Evolutionary conservation across 2,329 filamentous ascomycete species (phyloP), one percentile per base, ranked within the genome.

Genomic region (Trichoderma sp.): DNA sequence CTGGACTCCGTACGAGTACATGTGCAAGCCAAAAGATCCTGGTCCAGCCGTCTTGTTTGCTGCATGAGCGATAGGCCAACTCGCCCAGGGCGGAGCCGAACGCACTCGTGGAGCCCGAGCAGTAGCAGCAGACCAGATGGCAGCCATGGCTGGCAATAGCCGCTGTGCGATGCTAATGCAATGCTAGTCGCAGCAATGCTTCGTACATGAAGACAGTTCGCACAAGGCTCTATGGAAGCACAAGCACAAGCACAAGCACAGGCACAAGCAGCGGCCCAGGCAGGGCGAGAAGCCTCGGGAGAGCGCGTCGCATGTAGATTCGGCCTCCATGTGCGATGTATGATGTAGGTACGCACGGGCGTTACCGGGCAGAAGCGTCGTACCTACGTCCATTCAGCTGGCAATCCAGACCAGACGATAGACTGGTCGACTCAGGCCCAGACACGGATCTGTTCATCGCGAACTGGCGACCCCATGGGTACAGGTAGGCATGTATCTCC

Each of bases 21-120:
- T 47, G 64, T 58, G 56, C 34, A 51, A 53, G 58, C 66, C 65
- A 43, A 43, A 68, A 36, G 28, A 69, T 28, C 66, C 66, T 28
- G 21, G 66, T 36, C 34, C 34, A 15, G 34, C 61, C 66, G 51
- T n/a, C 21, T 26, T 61, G 56, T 51, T 51, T 53, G 66, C 21
- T 51, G 39, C 65, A 61, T 61, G 57, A 53, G 66, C 57, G 66
- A 69, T 61, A 69, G 57, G 66, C 56, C 66, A 62, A 39, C 51
- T 43, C 32, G 24, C 28, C 30, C 32, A 21, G 53, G 66, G 66
- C 66, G 66, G 56, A 62, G 56, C 57, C 57, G 57, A 69, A 43
- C 18, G 39, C 66, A 43, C n/a, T 47, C 6, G 47, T 60, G 34
- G 65, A 47, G 26, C 26, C 65, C 65, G 65, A 68, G 36, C 32